Base-by-base conservation (phyloP, 2,329 filamentous ascomycete genomes). In the Sodiomyces alkalinus region DNA sequence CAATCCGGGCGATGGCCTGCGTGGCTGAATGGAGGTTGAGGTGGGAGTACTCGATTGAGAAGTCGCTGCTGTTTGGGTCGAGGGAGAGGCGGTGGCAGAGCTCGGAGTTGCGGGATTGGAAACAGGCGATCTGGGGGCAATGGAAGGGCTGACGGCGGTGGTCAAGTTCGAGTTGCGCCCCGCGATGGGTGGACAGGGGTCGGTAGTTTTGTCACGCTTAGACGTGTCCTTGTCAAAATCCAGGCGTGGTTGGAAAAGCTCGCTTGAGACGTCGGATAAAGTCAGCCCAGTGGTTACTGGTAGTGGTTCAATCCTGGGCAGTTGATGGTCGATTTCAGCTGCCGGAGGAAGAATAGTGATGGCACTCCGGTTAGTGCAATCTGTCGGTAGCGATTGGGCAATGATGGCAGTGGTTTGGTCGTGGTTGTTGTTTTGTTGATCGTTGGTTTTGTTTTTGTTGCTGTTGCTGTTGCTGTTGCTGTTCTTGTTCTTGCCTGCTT, bases 1-100 rank as follows among this genome's bases (percentile, higher is more conserved):
- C 28, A 77, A 56, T 21, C 72, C 72, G 22, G 72, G 72, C 8
- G 71, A 74, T 2, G 72, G 67, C 46, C 71, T 74, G 41, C 71
- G 68, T 27, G 49, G 45, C 31, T 52, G 44, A 26, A 37, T 36
- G 17, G 38, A 49, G 46, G 27, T 40, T 37, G 31, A 43, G 33
- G 31, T 41, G 34, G 32, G 47, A 23, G 34, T 47, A 32, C 35
- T 34, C 35, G 39, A 32, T 14, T 44, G 36, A 17, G 33, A 32
- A 25, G 34, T 32, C 26, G 35, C 32, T 17, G 40, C 27, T 23
- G 29, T 22, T 17, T 32, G 21, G 16, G 28, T 29, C 15, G 30
- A 23, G 26, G 35, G 33, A 33, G 38, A 45, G 31, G 42, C 33
- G 30, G 38, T 39, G 21, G 42, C 22, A 18, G 21, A 26, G 16